Percentiles rank a stretch among this genome's conserved stretches.
These are phyloP conservation scores for Blastobotrys serpentis DNA, from an alignment of 1,139 yeast species.

Conservation along the genomic window DNA sequence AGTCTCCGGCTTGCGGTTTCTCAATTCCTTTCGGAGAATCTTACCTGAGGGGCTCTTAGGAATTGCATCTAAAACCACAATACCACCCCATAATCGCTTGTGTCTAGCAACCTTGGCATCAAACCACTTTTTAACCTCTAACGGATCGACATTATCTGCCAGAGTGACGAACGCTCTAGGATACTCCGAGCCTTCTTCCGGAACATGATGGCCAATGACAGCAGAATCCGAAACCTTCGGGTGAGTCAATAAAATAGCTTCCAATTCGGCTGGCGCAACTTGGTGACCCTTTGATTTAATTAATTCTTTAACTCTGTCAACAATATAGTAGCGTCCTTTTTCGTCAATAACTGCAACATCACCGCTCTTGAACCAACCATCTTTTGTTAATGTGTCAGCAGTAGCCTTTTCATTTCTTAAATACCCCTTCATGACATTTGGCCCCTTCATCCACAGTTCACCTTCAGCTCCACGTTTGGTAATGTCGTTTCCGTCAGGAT, in stretches of 20 bases:
- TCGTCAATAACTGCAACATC: slow-evolving; percentile 61
- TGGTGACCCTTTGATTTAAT: slow-evolving; percentile 84
- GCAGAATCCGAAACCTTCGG: slow-evolving; percentile 39
- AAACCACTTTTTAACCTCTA: slow-evolving; percentile 36
- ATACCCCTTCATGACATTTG: slow-evolving; percentile 64
- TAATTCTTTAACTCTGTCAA: slow-evolving; percentile 77
- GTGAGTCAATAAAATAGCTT: slow-evolving; percentile 55
- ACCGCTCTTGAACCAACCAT: slow-evolving; percentile 80
- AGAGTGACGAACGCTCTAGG: slow-evolving; percentile 42
- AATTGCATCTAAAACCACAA: slow-evolving; percentile 36
- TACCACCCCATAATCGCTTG: slow-evolving; percentile 43
- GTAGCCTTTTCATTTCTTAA: slow-evolving; percentile 58
- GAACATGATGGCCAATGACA: slow-evolving; percentile 37
- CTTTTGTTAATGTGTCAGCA: slow-evolving; percentile 49
- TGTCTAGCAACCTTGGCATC: slow-evolving; percentile 40
- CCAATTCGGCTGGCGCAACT: slow-evolving; percentile 78
- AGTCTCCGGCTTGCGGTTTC: slow-evolving; percentile 25
- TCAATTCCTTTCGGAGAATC: slow-evolving; percentile 38
- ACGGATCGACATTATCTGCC: slow-evolving; percentile 25
- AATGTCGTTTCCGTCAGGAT: slow-evolving; percentile 46
- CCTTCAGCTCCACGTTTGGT: slow-evolving; percentile 45
- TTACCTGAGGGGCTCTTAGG: slow-evolving; percentile 44
- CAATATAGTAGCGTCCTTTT: slow-evolving; percentile 57
- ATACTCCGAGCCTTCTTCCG: slow-evolving; percentile 37
- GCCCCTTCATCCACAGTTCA: slow-evolving; percentile 69